Base-by-base conservation (phyloP, 2,329 filamentous ascomycete species). In the Trichoderma breve region DNA sequence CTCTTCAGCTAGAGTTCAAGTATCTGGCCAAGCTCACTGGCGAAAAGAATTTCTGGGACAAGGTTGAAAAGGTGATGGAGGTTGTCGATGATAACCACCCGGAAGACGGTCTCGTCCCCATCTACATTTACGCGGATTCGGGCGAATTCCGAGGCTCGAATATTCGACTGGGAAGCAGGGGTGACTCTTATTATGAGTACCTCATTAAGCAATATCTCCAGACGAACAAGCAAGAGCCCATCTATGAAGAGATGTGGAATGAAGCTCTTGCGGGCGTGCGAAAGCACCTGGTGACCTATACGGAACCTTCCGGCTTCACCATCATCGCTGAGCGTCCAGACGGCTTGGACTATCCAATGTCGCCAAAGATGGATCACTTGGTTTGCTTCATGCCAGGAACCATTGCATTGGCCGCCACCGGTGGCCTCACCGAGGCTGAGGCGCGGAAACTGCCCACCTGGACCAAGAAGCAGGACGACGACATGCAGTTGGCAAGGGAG, bases 161-260 rank as follows among this genome's bases (percentile, higher is more conserved):
- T 78, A 95, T 99, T 77, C 92, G 96, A 21, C 87, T 98, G 26
- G 96, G 96, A 51, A 98, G 94, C 80, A 90, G 96, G 73, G 96
- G 96, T 60, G 96, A 99, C 84, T 98, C 95, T 62, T 99, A 98
- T 83, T 99, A 99, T 83, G 94, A 99, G 83, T 99, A 99, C 81
- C 89, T 99, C 65, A 97, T 98, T 85, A 99, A 99, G 84, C 96
- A 99, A 81, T 98, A 97, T 80, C 86, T 98, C 24, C 96, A 99
- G 82, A 99, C 96, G 14, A 93, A 93, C 71, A 90, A 92, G 79
- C 87, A 95, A 78, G 95, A 99, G 80, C 86, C 90, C 0, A 83
- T 98, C 18, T 99, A 99, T 81, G 86, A 91, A 75, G 93, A 96
- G 15, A 93, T 99, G 90, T 99, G 97, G 95, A 87, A 95, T 51